Evolutionary conservation across 2,329 filamentous ascomycete genomes (phyloP).

Genomic region (Calonectria pseudoturangicola): DNA sequence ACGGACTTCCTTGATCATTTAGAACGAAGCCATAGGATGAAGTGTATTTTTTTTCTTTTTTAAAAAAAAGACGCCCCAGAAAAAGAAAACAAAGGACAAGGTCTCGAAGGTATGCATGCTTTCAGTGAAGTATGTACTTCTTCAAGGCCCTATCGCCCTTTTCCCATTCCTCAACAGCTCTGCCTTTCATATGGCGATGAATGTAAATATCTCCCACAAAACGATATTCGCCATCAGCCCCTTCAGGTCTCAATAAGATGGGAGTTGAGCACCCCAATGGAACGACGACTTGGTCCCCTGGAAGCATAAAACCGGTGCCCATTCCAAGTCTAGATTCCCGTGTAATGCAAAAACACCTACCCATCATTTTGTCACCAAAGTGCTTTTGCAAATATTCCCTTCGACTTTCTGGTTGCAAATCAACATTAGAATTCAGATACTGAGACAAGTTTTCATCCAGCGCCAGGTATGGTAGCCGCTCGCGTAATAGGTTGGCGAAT

Average conservation of each 20-base stretch:
- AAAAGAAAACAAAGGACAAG: too few species aligned
- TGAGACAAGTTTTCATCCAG: not conserved
- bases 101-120: too few species aligned
- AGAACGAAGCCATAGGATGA: too few species aligned
- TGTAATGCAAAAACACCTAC: not conserved
- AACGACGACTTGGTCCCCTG: not conserved
- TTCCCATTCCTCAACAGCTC: not conserved
- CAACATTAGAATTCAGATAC: not conserved
- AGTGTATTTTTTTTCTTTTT: too few species aligned
- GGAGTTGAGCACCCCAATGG: not conserved
- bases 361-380: not conserved
- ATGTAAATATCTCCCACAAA: slow-evolving; percentile 7
- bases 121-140: not conserved
- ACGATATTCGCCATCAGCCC: not conserved
- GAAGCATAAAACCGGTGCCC: not conserved
- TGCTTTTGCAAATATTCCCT: not conserved
- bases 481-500: not conserved
- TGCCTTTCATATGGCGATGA: not conserved
- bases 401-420: not conserved
- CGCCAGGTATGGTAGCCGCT: not conserved
- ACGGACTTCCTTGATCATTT: too few species aligned
- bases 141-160: not conserved
- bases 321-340: not conserved
- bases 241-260: not conserved
- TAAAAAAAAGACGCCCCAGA: too few species aligned